Conservation (phyloP, 2,329 filamentous ascomycete species). For the Fusarium luffae region DNA sequence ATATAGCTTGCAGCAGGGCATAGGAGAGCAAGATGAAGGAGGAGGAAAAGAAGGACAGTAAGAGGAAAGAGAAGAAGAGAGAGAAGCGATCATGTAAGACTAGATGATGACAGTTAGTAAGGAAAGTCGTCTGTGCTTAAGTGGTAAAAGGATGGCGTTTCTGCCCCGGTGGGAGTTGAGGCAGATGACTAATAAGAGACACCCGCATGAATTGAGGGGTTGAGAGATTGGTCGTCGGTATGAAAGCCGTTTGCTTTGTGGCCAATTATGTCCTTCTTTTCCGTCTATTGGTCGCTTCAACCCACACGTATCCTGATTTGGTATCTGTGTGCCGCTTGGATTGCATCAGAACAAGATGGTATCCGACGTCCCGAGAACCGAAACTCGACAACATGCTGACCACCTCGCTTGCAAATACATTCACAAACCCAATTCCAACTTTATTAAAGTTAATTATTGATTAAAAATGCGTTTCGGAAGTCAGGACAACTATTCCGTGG, state of each 20-base stretch:
- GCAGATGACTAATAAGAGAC: not conserved
- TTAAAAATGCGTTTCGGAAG: conserved; percentile 5
- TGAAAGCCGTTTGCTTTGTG: not conserved
- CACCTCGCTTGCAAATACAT: not conserved
- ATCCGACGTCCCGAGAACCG: conserved; percentile 1
- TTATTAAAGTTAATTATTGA: not conserved
- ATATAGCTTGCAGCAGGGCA: not conserved
- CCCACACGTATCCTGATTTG: not conserved
- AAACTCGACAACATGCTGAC: not conserved
- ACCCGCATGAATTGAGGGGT: not conserved
- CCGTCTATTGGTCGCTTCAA: not conserved
- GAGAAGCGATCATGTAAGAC: not conserved
- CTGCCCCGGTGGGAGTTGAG: not conserved
- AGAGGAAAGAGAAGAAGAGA: not conserved
- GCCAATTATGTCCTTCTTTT: not conserved
- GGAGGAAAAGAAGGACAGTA: not conserved
- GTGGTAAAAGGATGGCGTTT: not conserved
- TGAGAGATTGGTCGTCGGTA: not conserved
- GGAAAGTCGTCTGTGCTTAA: not conserved
- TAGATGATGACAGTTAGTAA: not conserved
- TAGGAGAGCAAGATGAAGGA: not conserved
- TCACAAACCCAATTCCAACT: not conserved
- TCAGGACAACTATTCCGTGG: conserved; percentile 11
- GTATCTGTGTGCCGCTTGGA: not conserved
- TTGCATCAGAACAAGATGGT: not conserved